phyloP scores from a whole-genome alignment of 2,329 filamentous ascomycete genomes.

The Sporothrix brunneoviolacea region DNA sequence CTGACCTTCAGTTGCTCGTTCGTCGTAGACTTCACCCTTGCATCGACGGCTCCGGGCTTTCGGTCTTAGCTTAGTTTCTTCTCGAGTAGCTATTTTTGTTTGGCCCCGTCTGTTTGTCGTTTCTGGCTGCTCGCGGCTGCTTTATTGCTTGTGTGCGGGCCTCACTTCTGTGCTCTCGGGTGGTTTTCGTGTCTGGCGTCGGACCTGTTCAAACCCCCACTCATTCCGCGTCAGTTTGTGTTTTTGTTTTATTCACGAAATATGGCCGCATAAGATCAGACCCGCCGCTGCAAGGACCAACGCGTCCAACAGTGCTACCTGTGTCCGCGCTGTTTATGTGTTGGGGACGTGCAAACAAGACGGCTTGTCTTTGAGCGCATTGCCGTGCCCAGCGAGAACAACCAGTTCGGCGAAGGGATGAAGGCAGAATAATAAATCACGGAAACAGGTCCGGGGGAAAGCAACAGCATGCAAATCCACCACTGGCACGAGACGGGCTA shows the following conservation, averaged over 20 bases:
- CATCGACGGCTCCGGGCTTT: too few relatives aligned
- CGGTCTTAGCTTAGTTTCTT: too few relatives aligned
- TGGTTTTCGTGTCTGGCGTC: neutral
- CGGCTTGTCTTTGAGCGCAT: neutral
- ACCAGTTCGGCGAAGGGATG: too few relatives aligned
- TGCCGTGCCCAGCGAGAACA: too few relatives aligned
- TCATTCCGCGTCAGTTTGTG: neutral
- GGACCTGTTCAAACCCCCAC: constrained; percentile 6
- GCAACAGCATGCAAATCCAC: neutral
- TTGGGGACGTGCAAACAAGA: neutral
- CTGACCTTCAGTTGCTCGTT: neutral
- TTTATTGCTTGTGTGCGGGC: too few relatives aligned
- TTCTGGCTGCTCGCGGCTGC: too few relatives aligned
- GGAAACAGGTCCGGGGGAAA: too few relatives aligned
- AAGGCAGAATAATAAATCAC: too few relatives aligned
- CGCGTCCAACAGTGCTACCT: neutral
- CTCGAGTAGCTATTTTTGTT: too few relatives aligned
- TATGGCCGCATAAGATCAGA: neutral
- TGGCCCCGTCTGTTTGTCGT: too few relatives aligned
- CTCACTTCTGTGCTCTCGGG: neutral
- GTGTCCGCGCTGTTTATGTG: neutral
- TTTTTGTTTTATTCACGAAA: neutral
- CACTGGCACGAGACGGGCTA: too few relatives aligned
- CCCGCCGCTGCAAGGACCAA: neutral
- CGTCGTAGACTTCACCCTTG: too few relatives aligned